Base-by-base conservation (phyloP, 2,329 filamentous ascomycete genomes). In the Ophiostoma triangulosporum region DNA sequence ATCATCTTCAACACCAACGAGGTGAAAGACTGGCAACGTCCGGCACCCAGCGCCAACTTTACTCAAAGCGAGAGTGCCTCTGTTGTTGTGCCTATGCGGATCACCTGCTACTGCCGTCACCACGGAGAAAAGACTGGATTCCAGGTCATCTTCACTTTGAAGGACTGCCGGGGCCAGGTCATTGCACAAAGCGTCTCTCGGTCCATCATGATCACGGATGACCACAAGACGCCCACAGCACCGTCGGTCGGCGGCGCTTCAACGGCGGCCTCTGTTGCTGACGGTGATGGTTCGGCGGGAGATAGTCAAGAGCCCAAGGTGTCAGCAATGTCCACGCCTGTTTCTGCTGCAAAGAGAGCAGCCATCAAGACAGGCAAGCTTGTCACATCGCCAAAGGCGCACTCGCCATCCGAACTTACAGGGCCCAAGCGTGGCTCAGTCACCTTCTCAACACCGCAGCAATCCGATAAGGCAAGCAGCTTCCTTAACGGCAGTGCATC, bases 141-240 rank as follows among this genome's bases (percentile, higher is more conserved):
- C 68, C 75, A 78, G 58, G 89, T 97, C 62, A 95, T 98, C 58
- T 95, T 97, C 68, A 97, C 91, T 1, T 76, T 98, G 63, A 95
- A 90, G 64, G 88, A 96, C 67, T 80, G 80, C 63, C 72, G 80
- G 58, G 86, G 83, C 61, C 81, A 81, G 45, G 71, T 95, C 31
- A 72, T 97, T 43, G 86, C 88, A 6, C 91, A 98, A 68, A 81
- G 83, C 51, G 84, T 95, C 59, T 88, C 88, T 20, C 82, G 84
- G 53, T 86, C 88, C 0, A 95, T 97, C 59, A 91, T 96, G 78
- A 96, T 97, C 58, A 97, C 93, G 1, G 91, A 98, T 65, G 91
- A 98, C 63, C 91, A 97, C 72, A 97, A 97, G 71, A 95, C 88
- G 7, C 85, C 60, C 3, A 54, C 57, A 3, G 54, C 52, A 6